Conservation (phyloP, 345 rosid genomes). For the Adansonia digitata region DNA sequence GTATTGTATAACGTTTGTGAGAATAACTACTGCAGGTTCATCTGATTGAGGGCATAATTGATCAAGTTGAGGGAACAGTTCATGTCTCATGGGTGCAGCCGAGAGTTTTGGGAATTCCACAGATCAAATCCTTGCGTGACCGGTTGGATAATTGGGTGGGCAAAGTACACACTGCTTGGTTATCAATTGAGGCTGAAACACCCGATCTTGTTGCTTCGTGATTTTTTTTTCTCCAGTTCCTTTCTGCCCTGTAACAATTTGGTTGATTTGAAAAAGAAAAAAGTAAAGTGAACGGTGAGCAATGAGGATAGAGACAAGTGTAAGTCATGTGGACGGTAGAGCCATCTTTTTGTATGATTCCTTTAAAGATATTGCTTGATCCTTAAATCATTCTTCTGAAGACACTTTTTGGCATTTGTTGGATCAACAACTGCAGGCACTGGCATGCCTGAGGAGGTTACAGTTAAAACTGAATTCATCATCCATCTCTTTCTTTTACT, state of each 20-base stretch:
- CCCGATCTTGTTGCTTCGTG: not conserved
- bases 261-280: not conserved
- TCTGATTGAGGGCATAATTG: not conserved
- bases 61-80: not conserved
- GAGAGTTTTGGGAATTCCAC: not conserved
- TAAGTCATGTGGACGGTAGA: not conserved
- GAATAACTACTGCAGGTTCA: not conserved
- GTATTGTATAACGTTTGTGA: not conserved
- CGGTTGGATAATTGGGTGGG: constrained; percentile 1
- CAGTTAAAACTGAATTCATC: not conserved
- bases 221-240: not conserved
- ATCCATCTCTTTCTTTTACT: not conserved
- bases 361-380: no score
- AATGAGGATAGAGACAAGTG: not conserved
- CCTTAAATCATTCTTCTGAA: not conserved
- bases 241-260: not conserved
- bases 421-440: not conserved
- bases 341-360: not conserved
- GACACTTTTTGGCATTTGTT: not conserved
- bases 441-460: not conserved
- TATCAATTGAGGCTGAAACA: not conserved
- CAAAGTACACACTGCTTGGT: not conserved
- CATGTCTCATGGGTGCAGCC: not conserved
- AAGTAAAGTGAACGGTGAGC: not conserved
- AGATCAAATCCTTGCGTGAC: not conserved